Evolutionary conservation across 148 eudicot genomes (phyloP), one percentile per base, ranked within the genome.

Genomic region (Diospyros lotus): DNA sequence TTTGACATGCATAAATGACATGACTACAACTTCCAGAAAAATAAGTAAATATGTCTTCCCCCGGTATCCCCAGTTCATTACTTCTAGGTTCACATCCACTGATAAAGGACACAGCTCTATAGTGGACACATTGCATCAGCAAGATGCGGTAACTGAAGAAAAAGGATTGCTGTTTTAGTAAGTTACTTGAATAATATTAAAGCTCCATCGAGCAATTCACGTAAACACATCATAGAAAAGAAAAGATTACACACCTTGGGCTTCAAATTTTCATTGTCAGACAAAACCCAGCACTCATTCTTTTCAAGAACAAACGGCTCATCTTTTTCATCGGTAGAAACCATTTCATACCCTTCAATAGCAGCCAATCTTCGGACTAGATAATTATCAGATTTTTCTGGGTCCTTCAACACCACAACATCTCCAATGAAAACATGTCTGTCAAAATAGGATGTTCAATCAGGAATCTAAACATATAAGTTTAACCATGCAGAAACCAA

Each of bases 361-460:
- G 98, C 98, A 83, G 96, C 96, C 73, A 95, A 78, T 84, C 98
- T 95, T 76, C 98, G 80, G 64, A 95, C 96, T 54, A 95, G 79
- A 74, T 73, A 85, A 66, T 89, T 80, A 14, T 86, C 81, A 28
- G 85, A 69, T 42, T 86, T 81, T 60, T 74, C 86, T 69, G 97
- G 98, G 84, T 92, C 92, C 87, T 92, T 95, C 71, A 95, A 48
- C 74, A 95, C 90, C 74, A 94, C 96, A 15, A 95, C 89, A 81
- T 95, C 98, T 81, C 96, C 97, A 83, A 92, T 85, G 81, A 81
- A 87, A 58, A 90, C 91, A 61, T 80, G 83, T 64, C 98, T 95
- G 87, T 64, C 80, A 85, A 64, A 82, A 58, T 40, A 60, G 18
- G 8, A 58, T 0, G 17, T 61, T 18, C 48, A 28, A 15, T 74